Conservation (phyloP, 495 filamentous ascomycete genomes). For the Podospora anserina region DNA sequence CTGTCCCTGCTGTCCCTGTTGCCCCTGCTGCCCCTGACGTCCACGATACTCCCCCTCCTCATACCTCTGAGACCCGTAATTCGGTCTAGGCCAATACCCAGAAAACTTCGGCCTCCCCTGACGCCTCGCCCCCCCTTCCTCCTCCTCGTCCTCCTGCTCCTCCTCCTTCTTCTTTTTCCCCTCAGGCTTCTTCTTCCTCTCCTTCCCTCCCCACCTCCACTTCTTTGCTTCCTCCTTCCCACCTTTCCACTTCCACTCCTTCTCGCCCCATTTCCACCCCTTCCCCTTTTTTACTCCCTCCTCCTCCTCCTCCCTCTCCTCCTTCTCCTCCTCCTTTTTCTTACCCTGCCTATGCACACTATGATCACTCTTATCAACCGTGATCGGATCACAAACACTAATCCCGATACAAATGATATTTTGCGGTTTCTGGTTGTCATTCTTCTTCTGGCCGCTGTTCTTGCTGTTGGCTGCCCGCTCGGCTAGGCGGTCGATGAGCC, state of each 20-base stretch:
- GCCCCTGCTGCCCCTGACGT: too few species aligned
- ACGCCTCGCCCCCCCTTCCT: too few species aligned
- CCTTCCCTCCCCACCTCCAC: too few species aligned
- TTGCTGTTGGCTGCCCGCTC: not conserved
- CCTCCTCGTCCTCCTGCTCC: too few species aligned
- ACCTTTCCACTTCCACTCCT: not conserved
- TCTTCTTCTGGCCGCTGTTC: not conserved
- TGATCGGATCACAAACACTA: not conserved
- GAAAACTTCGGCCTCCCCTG: too few species aligned
- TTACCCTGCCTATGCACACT: not conserved
- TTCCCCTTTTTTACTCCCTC: not conserved
- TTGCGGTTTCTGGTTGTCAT: not conserved
- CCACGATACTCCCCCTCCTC: too few species aligned
- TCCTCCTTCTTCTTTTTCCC: too few species aligned
- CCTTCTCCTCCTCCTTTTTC: not conserved
- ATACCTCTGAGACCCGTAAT: too few species aligned
- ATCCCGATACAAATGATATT: not conserved
- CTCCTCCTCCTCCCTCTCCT: not conserved
- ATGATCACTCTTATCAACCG: not conserved
- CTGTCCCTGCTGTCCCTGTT: too few species aligned
- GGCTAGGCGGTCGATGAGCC: conserved; percentile 10
- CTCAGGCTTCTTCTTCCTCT: too few species aligned
- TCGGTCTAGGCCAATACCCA: too few species aligned
- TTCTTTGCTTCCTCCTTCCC: not conserved
- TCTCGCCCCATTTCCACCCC: not conserved